phyloP scores from a whole-genome alignment of 345 rosid genomes.

The Salix brachista region DNA sequence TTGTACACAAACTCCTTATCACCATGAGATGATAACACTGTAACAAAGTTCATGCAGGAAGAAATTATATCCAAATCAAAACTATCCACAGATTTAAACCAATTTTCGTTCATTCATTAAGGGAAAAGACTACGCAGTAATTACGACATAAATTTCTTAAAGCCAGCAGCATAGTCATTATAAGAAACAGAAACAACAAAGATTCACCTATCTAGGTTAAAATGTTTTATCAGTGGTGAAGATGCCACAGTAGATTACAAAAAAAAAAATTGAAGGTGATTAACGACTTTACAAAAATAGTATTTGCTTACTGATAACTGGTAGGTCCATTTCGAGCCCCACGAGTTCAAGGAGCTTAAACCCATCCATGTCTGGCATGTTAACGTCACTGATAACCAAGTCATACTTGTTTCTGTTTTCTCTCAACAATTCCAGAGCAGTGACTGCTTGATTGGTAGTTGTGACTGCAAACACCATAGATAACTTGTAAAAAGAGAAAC shows the following conservation, averaged over 20 bases:
- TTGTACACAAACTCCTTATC: conserved; percentile 76
- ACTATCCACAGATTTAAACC: neutral
- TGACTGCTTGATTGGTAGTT: conserved; percentile 48
- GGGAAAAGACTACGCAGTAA: neutral
- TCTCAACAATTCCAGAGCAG: conserved; percentile 54
- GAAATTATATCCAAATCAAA: neutral
- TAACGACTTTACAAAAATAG: neutral
- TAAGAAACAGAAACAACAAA: neutral
- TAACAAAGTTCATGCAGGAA: conserved; percentile 9
- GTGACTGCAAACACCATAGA: conserved; percentile 46
- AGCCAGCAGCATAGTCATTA: neutral
- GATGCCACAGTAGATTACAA: neutral
- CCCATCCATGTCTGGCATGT: conserved; percentile 82
- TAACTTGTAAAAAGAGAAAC: conserved; percentile 1
- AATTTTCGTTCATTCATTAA: neutral
- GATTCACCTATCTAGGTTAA: neutral
- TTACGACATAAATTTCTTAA: neutral
- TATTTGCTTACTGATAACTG: conserved; percentile 62
- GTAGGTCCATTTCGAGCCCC: conserved; percentile 85
- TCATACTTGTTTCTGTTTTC: conserved; percentile 53
- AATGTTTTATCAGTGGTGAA: neutral
- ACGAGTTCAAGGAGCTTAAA: conserved; percentile 77
- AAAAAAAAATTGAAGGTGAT: conserved; percentile 8
- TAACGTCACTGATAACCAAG: conserved; percentile 71
- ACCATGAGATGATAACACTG: conserved; percentile 86